Evolutionary conservation across 2,329 filamentous ascomycete species (phyloP).

Genomic region (Paecilomyces variotii): DNA sequence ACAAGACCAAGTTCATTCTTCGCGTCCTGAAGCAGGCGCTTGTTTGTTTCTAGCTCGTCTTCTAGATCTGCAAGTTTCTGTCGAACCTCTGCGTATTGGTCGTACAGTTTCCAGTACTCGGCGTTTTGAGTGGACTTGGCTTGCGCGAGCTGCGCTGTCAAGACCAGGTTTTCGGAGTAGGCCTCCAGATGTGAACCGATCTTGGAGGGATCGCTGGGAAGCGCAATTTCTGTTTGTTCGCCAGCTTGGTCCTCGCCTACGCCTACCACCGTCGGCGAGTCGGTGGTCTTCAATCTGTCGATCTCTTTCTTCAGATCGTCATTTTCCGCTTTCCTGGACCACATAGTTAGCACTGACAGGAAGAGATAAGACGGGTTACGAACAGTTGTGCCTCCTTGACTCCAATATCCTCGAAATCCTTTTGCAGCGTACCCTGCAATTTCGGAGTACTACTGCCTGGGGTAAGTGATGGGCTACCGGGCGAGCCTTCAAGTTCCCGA

Average conservation of each 20-base stretch:
- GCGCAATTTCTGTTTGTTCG: not conserved
- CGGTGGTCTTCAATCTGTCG: conserved; percentile 22
- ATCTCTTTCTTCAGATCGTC: conserved; percentile 32
- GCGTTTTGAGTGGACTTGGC: conserved; percentile 30
- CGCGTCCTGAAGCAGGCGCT: conserved; percentile 29
- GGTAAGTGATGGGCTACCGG: conserved; percentile 29
- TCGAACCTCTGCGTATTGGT: conserved; percentile 28
- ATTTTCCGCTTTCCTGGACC: conserved; percentile 31
- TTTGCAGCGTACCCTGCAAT: conserved; percentile 31
- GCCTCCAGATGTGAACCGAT: conserved; percentile 19
- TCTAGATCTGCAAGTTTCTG: conserved; percentile 32
- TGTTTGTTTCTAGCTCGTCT: conserved; percentile 25
- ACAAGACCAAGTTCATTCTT: conserved; percentile 27
- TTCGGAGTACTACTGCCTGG: conserved; percentile 32
- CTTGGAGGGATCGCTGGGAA: conserved; percentile 13
- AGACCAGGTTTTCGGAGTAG: conserved; percentile 26
- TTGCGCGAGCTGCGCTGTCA: conserved; percentile 24
- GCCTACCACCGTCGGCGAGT: conserved; percentile 11
- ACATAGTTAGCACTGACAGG: conserved; percentile 11
- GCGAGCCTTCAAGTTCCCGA: conserved; percentile 32
- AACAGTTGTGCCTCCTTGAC: conserved; percentile 32
- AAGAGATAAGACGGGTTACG: conserved; percentile 8
- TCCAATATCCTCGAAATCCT: conserved; percentile 35
- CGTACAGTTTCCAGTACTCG: conserved; percentile 34
- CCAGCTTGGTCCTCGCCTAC: not conserved